Evolutionary conservation across 2,329 filamentous ascomycete species (phyloP), one percentile per base, ranked within the genome.

Genomic region (Xylariaceae sp.): DNA sequence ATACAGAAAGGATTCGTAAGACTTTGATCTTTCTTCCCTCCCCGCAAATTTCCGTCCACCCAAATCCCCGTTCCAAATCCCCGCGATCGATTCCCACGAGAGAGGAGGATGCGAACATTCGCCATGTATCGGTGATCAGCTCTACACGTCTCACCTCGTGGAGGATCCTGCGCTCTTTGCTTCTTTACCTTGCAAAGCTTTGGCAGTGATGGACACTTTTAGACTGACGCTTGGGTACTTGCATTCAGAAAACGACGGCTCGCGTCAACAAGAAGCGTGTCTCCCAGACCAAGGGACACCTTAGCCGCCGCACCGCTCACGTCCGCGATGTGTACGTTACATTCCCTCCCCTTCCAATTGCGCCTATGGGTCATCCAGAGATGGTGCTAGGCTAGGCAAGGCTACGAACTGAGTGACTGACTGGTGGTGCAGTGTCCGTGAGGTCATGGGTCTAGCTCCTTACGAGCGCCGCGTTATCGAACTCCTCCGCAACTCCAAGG

Each of bases 391-490:
- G 30, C 10, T 35, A 47, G 5, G 44, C 10, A 6, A 10, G 37
- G 42, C 49, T 15, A 11, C 53, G 55, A 23, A 58, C 62, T 58
- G 35, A 39, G 18, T 59, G 30, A 56, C 62, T 59, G 30, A 39
- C 39, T 53, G 35, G 18, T 48, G 39, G 13, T 56, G 42, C 10
- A 64, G 62, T 77, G 91, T 96, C 79, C 96, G 95, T 86, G 94
- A 99, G 84, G 94, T 97, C 78, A 88, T 92, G 79, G 94, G 90
- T 76, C 89, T 94, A 72, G 90, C 90, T 72, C 90, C 90, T 74
- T 94, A 99, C 79, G 94, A 99, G 88, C 93, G 94, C 80, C 92
- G 94, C 77, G 90, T 99, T 73, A 96, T 99, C 77, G 94, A 99
- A 87, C 84, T 99, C 77, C 89, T 99, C 81, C 91, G 94, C 75